A percentile compares a stretch with the other conserved stretches of the same genome.
Conservation (phyloP, 352 stramenopile species). For the Blastocystis sp. region DNA sequence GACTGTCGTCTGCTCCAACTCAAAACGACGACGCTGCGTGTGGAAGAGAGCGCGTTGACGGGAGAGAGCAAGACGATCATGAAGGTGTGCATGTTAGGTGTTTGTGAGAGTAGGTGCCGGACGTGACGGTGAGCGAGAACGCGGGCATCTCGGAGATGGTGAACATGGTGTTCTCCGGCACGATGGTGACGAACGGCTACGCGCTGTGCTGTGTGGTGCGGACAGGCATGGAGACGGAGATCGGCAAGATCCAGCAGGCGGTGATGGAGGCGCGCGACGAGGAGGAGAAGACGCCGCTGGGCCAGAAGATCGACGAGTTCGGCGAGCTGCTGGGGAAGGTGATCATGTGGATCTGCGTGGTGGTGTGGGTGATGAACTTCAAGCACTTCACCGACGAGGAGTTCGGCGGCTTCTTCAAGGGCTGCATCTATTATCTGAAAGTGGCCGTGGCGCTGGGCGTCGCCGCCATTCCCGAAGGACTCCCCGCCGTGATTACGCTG, state of each 20-base stretch:
- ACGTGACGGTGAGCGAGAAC: background rate
- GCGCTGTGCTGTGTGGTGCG: slow-evolving; percentile 71
- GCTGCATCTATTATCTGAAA: slow-evolving; percentile 97
- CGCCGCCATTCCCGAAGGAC: slow-evolving; percentile 91
- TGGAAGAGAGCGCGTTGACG: slow-evolving; percentile 90
- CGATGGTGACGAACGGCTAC: slow-evolving; percentile 86
- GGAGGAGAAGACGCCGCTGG: slow-evolving; percentile 85
- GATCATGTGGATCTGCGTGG: slow-evolving; percentile 80
- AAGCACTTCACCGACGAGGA: slow-evolving; percentile 64
- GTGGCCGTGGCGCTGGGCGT: slow-evolving; percentile 93
- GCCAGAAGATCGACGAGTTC: slow-evolving; percentile 95
- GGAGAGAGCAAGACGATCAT: slow-evolving; percentile 83
- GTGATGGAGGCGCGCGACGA: slow-evolving; percentile 74
- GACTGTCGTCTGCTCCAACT: slow-evolving; percentile 83
- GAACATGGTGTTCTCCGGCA: slow-evolving; percentile 92
- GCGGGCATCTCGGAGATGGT: slow-evolving; percentile 71
- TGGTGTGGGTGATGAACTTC: slow-evolving; percentile 81
- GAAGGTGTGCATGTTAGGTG: slow-evolving; percentile 63
- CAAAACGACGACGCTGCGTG: slow-evolving; percentile 80
- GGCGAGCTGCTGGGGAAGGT: slow-evolving; percentile 83
- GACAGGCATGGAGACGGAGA: slow-evolving; percentile 92
- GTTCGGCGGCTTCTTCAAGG: slow-evolving; percentile 77
- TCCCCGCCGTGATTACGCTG: slow-evolving; percentile 91
- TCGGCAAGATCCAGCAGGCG: slow-evolving; percentile 88
- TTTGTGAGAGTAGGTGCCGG: background rate